Evolutionary conservation across 768 basidiomycete genomes (phyloP).

Genomic region (Dictyophora rubrovolvata): DNA sequence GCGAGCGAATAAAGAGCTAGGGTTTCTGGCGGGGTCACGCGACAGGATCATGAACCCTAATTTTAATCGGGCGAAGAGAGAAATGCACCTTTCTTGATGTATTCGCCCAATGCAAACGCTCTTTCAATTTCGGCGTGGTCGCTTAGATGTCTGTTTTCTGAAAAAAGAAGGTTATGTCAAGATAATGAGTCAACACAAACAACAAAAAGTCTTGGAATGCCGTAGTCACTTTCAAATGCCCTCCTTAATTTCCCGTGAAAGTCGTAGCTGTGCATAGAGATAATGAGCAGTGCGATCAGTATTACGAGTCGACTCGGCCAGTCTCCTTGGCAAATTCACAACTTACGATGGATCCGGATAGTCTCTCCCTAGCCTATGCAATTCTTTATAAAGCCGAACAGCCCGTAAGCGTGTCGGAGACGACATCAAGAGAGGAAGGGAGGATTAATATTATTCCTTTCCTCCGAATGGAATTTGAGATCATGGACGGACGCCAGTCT

Average conservation of each 20-base stretch:
- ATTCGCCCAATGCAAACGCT: slow-evolving; percentile 66
- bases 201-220: background rate
- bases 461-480: background rate
- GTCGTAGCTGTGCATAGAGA: slow-evolving; percentile 45
- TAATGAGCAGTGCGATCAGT: background rate
- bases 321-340: slow-evolving; percentile 6
- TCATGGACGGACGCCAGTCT: background rate
- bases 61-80: background rate
- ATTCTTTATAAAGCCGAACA: slow-evolving; percentile 70
- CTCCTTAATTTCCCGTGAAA: slow-evolving; percentile 63
- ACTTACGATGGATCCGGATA: slow-evolving; percentile 75
- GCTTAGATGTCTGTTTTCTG: slow-evolving; percentile 60
- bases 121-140: slow-evolving; percentile 66
- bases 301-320: background rate
- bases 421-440: background rate
- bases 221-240: slow-evolving; percentile 59
- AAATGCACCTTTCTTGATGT: slow-evolving; percentile 70
- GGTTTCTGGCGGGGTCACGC: slow-evolving; percentile 43
- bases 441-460: background rate
- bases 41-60: background rate
- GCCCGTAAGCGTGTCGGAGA: slow-evolving; percentile 47
- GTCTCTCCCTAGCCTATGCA: slow-evolving; percentile 69
- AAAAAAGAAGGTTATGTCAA: background rate
- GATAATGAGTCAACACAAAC: background rate
- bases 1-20: slow-evolving; percentile 71